Percentiles rank a stretch among this genome's conserved stretches.
These are phyloP conservation scores for Biscogniauxia sp. DNA, from an alignment of 2,329 filamentous ascomycete species.

Conservation along the genomic window DNA sequence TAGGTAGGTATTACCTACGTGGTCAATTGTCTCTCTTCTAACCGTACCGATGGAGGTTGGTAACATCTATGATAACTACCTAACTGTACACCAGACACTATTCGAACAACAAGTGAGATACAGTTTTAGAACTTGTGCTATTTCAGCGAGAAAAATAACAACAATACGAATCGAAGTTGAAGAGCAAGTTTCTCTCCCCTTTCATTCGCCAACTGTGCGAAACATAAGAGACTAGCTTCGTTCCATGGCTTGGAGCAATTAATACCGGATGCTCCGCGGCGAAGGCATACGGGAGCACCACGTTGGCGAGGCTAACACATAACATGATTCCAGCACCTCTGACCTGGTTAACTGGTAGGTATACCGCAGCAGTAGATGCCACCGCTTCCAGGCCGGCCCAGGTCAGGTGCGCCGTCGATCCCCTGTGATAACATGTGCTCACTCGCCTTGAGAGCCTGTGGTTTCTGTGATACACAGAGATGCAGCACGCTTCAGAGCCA, in stretches of 20 bases:
- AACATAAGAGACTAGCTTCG: not conserved
- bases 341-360: too few species aligned
- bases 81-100: too few species aligned
- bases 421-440: not conserved
- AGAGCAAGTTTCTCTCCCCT: not conserved
- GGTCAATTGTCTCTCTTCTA: too few species aligned
- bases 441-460: not conserved
- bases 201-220: not conserved
- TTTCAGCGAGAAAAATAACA: too few species aligned
- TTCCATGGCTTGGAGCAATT: not conserved
- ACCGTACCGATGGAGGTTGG: too few species aligned
- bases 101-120: too few species aligned
- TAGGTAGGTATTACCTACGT: too few species aligned
- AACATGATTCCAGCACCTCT: not conserved
- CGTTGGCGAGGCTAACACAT: not conserved
- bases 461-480: slow-evolving; percentile 8
- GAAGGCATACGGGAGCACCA: not conserved
- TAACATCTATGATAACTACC: too few species aligned
- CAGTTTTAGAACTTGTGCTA: too few species aligned
- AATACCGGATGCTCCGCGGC: not conserved
- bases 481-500: slow-evolving; percentile 12
- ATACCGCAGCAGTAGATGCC: not conserved
- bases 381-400: not conserved
- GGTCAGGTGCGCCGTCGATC: not conserved
- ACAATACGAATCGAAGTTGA: not conserved